These are phyloP conservation scores for Colletotrichum orchidophilum DNA, from an alignment of 2,329 filamentous ascomycete genomes.

Conservation along the genomic window DNA sequence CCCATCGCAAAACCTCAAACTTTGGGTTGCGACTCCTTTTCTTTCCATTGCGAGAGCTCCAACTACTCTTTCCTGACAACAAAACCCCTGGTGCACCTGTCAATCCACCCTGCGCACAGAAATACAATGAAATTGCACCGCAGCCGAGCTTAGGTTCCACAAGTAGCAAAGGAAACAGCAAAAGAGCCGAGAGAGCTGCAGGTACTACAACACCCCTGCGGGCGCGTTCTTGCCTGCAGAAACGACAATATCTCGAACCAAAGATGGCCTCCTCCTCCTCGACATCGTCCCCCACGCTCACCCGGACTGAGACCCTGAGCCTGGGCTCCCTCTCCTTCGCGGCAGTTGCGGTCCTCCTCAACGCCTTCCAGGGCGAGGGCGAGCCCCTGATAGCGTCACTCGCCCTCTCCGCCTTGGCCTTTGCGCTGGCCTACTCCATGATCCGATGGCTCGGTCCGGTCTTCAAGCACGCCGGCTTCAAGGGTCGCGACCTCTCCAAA, in stretches of 20 bases:
- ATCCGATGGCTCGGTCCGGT: conserved; percentile 93
- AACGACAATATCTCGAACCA: conserved; percentile 14
- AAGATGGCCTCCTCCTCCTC: conserved; percentile 43
- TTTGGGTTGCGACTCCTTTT: not conserved
- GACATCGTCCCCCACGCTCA: conserved; percentile 52
- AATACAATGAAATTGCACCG: not conserved
- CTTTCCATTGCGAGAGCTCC: conserved; percentile 5
- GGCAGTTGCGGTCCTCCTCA: conserved; percentile 78
- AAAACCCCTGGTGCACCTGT: not conserved
- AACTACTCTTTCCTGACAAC: not conserved
- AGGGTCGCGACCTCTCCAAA: conserved; percentile 88
- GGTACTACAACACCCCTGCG: not conserved
- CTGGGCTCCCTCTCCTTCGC: conserved; percentile 72
- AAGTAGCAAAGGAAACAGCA: not conserved
- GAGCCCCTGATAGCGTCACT: conserved; percentile 90
- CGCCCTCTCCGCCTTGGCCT: conserved; percentile 86
- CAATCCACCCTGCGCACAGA: not conserved
- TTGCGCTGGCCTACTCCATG: conserved; percentile 82
- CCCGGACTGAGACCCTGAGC: conserved; percentile 60
- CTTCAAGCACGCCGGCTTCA: conserved; percentile 88
- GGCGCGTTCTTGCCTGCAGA: not conserved
- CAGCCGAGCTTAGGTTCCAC: not conserved
- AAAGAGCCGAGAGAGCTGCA: not conserved
- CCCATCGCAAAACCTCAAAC: conserved; percentile 17
- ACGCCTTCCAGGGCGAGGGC: conserved; percentile 85